These are phyloP conservation scores for Chrysanthemum lavandulifolium DNA, from an alignment of 129 eudicot species.

Conservation along the genomic window DNA sequence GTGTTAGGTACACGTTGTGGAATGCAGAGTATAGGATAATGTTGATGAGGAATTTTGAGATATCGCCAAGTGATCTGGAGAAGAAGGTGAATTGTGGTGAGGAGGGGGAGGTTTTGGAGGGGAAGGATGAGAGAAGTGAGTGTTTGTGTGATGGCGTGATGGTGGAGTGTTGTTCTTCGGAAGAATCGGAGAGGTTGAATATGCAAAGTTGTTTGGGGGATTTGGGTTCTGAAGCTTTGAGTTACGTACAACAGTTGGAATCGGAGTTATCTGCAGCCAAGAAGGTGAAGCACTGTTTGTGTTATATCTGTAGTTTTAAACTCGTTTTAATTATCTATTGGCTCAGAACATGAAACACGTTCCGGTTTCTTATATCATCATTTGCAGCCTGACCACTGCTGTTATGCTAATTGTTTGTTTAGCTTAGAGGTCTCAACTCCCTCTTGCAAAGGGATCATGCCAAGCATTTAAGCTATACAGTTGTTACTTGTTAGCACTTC, in stretches of 20 bases:
- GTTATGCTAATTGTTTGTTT: background rate
- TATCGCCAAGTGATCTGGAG: conserved; percentile 36
- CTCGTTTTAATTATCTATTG: no score
- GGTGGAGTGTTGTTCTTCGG: conserved; percentile 26
- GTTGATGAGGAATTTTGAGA: conserved; percentile 77
- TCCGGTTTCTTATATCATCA: background rate
- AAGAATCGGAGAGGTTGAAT: conserved; percentile 42
- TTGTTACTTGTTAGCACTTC: background rate
- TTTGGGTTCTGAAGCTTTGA: conserved; percentile 68
- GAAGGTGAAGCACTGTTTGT: conserved; percentile 44
- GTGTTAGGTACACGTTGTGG: conserved; percentile 81
- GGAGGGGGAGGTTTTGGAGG: conserved; percentile 41
- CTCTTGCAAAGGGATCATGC: conserved; percentile 2
- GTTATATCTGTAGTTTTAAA: background rate
- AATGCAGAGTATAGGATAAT: conserved; percentile 86
- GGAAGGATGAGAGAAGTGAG: conserved; percentile 40
- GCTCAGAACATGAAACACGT: no score
- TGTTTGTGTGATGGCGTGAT: conserved; percentile 34
- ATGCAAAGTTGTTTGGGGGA: conserved; percentile 48
- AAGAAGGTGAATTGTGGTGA: conserved; percentile 29
- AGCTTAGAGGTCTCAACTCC: background rate
- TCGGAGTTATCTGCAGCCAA: conserved; percentile 54
- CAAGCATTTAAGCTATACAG: background rate
- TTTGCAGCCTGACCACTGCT: background rate
- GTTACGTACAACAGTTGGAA: conserved; percentile 68